These are phyloP conservation scores for Penstemon barbatus DNA, from an alignment of 257 asterid species.

Conservation along the genomic window DNA sequence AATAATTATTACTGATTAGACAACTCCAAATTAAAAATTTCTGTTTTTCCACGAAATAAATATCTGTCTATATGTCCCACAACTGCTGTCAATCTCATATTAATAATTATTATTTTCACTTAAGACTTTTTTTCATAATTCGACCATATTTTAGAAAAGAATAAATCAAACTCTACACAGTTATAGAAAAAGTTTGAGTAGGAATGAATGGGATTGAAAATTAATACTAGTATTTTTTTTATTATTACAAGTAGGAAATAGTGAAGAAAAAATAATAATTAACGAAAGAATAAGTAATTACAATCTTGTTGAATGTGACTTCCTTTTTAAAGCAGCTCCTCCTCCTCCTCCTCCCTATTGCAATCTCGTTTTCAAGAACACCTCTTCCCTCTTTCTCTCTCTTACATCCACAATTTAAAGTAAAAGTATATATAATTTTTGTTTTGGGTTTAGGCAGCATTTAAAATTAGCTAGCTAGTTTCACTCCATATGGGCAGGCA, in stretches of 20 bases:
- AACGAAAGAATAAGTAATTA: slow-evolving; percentile 26
- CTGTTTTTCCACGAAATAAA: slow-evolving; percentile 60
- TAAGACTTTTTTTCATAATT: no score
- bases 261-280: slow-evolving; percentile 7
- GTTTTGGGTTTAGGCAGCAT: slow-evolving; percentile 32
- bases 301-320: slow-evolving; percentile 45
- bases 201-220: no score
- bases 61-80: slow-evolving; percentile 71
- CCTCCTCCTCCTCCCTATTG: slow-evolving; percentile 40
- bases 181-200: no score
- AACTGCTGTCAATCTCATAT: slow-evolving; percentile 69
- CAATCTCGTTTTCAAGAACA: slow-evolving; percentile 41
- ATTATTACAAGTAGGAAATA: slow-evolving; percentile 9
- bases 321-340: slow-evolving; percentile 42
- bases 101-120: slow-evolving; percentile 35
- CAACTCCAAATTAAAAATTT: background rate
- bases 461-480: slow-evolving; percentile 19
- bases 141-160: no score
- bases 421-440: background rate
- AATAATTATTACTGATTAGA: slow-evolving; percentile 20
- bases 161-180: no score
- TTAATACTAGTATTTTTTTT: no score
- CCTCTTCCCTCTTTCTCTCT: slow-evolving; percentile 19
- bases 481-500: slow-evolving; percentile 76
- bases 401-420: slow-evolving; percentile 18